These are phyloP conservation scores for Ceratocystis alfenasii DNA, from an alignment of 2,329 filamentous ascomycete species.

Conservation along the genomic window DNA sequence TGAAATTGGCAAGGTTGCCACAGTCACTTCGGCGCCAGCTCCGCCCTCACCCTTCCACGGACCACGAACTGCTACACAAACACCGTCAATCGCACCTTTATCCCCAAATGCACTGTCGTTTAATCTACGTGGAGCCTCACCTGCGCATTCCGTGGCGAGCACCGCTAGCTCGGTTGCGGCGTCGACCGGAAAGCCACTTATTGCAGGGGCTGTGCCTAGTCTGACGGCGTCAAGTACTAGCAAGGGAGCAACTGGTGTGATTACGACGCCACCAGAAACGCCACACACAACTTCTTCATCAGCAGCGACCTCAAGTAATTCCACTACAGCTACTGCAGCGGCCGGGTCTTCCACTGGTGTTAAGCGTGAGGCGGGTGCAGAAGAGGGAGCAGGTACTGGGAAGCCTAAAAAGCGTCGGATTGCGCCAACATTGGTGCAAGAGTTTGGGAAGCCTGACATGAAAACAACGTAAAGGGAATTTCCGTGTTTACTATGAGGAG, in stretches of 20 bases:
- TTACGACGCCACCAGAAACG: conserved; percentile 85
- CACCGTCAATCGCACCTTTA: conserved; percentile 65
- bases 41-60: conserved; percentile 47
- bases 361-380: conserved; percentile 47
- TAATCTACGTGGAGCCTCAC: conserved; percentile 12
- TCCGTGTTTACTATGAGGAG: background rate
- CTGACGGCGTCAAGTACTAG: conserved; percentile 62
- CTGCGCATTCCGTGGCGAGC: conserved; percentile 44
- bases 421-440: conserved; percentile 43
- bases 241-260: conserved; percentile 51
- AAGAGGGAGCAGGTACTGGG: conserved; percentile 41
- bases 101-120: conserved; percentile 33
- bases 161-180: conserved; percentile 44
- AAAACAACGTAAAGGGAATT: conserved; percentile 7
- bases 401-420: conserved; percentile 58
- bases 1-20: conserved; percentile 57
- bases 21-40: conserved; percentile 55
- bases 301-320: background rate
- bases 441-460: conserved; percentile 13
- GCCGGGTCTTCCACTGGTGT: conserved; percentile 30
- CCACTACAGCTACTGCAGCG: background rate
- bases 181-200: conserved; percentile 38
- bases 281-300: conserved; percentile 41
- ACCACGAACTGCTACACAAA: conserved; percentile 48
- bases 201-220: conserved; percentile 62